Evolutionary conservation across 1,284 basidiomycete genomes (phyloP).

Genomic region (Rhodotorula sp.): DNA sequence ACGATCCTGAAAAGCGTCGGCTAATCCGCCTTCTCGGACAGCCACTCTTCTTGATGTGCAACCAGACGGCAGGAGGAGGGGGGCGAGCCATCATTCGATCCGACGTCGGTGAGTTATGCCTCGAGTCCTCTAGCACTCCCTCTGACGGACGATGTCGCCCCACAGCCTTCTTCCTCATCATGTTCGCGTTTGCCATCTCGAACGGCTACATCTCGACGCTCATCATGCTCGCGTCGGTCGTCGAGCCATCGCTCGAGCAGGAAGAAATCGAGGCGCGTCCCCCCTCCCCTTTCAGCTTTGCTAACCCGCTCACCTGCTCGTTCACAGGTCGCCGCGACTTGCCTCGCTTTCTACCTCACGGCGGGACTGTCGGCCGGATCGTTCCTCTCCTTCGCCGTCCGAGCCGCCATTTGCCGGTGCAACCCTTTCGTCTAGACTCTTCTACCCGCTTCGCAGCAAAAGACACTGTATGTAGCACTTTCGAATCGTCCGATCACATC

Average conservation of each 20-base stretch:
- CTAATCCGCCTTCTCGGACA: constrained; percentile 13
- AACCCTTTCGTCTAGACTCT: constrained; percentile 25
- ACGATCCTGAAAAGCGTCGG: neutral
- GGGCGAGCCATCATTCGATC: constrained; percentile 38
- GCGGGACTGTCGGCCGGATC: constrained; percentile 38
- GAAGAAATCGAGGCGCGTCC: constrained; percentile 43
- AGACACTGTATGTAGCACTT: neutral
- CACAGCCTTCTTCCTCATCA: constrained; percentile 42
- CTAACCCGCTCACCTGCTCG: neutral
- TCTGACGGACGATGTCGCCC: neutral
- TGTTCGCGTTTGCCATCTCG: constrained; percentile 43
- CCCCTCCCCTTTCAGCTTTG: too few species aligned
- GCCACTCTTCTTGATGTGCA: constrained; percentile 46
- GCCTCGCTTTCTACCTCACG: constrained; percentile 42
- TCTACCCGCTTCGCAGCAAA: neutral
- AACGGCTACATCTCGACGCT: constrained; percentile 46
- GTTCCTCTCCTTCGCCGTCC: constrained; percentile 39
- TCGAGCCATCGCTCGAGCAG: constrained; percentile 41
- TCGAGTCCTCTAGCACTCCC: neutral
- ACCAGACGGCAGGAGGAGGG: constrained; percentile 30
- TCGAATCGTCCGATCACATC: neutral
- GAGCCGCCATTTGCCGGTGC: constrained; percentile 31
- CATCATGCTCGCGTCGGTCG: constrained; percentile 45
- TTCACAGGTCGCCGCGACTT: constrained; percentile 39
- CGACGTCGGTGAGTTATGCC: constrained; percentile 39